Base-by-base conservation (phyloP, 1,284 basidiomycete species). In the Ceratobasidium sp. region DNA sequence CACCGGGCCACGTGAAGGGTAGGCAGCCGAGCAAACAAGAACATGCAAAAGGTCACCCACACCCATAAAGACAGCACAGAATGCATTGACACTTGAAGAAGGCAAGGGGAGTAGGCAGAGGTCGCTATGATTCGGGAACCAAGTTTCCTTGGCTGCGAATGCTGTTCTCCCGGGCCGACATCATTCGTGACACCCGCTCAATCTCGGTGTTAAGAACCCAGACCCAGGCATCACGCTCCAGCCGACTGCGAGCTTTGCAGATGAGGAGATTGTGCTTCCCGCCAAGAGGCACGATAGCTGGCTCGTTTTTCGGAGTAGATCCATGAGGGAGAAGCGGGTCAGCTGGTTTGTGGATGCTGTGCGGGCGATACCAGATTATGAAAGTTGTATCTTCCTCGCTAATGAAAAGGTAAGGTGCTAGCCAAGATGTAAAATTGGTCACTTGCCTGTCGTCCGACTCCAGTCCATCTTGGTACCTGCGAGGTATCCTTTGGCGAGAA, bases 221-320 rank as follows among this genome's bases (percentile, higher is more conserved):
- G 79, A 93, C 93, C 94, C 94, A 96, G 29, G 90, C 86, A 80
- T 96, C 94, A 34, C 94, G 84, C 81, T 96, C 94, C 56, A 95
- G 82, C 80, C 88, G 89, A 80, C 89, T 93, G 80, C 94, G 84
- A 61, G 92, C 90, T 74, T 89, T 87, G 79, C 92, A 91, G 4
- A 94, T 86, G 24, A 88, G 80, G 75, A 89, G 79, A 79, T 90
- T 90, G 76, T 88, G 84, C 80, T 90, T 90, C 59, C 86, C 84
- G 13, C 87, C 86, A 58, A 94, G 81, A 27, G 84, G 79, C 6
- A 91, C 92, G 4, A 88, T 76, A 80, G 41, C 75, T 79, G 41
- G 68, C 39, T 48, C 74, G 53, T 49, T 76, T 61, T 72, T 58
- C n/a, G 53, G n/a, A 37, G 58, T 29, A 49, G 56, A 6, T 51